phyloP scores from a whole-genome alignment of 1,284 basidiomycete species.

The Uromyces viciae-fabae region DNA sequence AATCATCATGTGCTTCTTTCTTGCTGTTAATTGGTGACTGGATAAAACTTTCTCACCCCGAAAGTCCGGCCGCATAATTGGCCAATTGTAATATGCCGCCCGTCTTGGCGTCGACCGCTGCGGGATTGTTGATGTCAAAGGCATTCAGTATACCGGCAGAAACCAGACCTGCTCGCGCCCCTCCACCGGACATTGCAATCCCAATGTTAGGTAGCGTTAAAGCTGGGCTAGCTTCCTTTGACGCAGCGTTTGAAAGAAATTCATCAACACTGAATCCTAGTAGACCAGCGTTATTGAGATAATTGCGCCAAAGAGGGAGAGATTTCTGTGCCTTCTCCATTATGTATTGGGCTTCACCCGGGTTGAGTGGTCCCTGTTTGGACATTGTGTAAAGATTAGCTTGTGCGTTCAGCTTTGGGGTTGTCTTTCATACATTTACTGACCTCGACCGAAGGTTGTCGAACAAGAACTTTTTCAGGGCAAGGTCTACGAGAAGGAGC shows the following conservation, averaged over 20 bases:
- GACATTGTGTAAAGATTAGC: not conserved
- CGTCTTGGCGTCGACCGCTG: conserved; percentile 29
- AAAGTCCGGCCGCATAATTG: conserved; percentile 42
- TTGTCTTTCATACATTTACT: not conserved
- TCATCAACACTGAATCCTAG: conserved; percentile 30
- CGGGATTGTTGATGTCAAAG: conserved; percentile 36
- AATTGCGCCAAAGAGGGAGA: conserved; percentile 42
- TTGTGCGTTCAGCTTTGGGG: not conserved
- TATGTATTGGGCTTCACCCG: conserved; percentile 34
- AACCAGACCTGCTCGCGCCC: conserved; percentile 43
- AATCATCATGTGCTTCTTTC: too few species aligned
- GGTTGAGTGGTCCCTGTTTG: conserved; percentile 30
- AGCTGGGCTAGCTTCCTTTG: not conserved
- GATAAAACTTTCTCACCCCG: conserved; percentile 14
- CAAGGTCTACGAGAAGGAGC: conserved; percentile 42
- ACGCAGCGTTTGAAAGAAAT: conserved; percentile 25
- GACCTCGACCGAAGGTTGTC: conserved; percentile 37
- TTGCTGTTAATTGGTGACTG: not conserved
- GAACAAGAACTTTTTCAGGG: conserved; percentile 27
- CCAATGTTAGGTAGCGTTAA: conserved; percentile 40
- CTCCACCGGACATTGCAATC: conserved; percentile 42
- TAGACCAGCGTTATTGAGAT: conserved; percentile 28
- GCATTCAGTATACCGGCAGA: conserved; percentile 39
- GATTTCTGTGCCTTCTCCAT: conserved; percentile 28
- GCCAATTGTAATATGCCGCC: conserved; percentile 41